Base-by-base conservation (phyloP, 2,329 filamentous ascomycete genomes). In the Colletotrichum viniferum region DNA sequence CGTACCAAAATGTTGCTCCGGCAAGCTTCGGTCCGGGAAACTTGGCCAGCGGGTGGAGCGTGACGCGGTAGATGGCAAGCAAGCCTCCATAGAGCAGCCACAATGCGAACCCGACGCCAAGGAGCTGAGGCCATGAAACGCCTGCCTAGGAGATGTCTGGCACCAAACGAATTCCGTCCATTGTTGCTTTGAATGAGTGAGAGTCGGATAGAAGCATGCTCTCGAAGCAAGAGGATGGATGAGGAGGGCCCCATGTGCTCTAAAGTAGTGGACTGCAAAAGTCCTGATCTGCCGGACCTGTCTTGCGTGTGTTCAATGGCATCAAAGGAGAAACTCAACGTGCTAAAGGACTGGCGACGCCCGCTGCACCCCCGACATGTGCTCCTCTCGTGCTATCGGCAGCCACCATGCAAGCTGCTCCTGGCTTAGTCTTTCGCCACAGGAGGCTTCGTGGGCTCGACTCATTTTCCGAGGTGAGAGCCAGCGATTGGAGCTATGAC, bases 1-100 rank as follows among this genome's bases (percentile, higher is more conserved):
- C 80, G 21, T 78, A 77, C 58, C 30, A 61, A 61, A 61, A 32
- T 0, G 58, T 61, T 21, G 58, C 30, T 32, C 28, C 77, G 13
- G 80, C 80, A 21, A 82, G 64, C 56, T 69, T 79, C 18, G 79
- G 80, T 24, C 80, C 78, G 9, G 78, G 78, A 67, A 78, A 77
- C 24, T 48, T 58, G 34, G 70, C 70, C 3, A 79, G 68, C n/a
- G 78, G 78, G 36, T 79, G 77, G 7, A 79, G 65, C 26, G 66
- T 72, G 16, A 78, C 21, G 32, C 74, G 32, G 52, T 78, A 77
- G n/a, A 78, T 18, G 76, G 75, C 34, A 38, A 61, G 24, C 21
- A 65, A 52, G 18, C 48, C 34, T 48, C 63, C 34, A 8, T 67
- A 60, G 18, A 67, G 36, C 48, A 60, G 26, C 69, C 62, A 72